Percentiles rank a stretch among this genome's conserved stretches.
phyloP scores from a whole-genome alignment of 2,329 filamentous ascomycete genomes.

The Dothideomycetes sp. region DNA sequence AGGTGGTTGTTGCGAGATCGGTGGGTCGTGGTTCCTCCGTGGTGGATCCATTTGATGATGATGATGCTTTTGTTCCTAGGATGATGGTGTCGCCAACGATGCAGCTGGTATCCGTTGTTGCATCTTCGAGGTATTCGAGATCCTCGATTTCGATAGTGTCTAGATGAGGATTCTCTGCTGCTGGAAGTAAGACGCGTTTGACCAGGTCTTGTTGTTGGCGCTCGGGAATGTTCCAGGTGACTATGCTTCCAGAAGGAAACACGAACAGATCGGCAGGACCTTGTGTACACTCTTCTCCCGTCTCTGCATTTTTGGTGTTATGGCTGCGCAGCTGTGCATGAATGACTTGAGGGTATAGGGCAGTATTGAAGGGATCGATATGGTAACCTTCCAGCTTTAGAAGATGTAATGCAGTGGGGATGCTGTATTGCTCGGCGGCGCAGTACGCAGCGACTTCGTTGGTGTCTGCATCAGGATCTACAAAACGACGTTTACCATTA shows the following conservation, averaged over 20 bases:
- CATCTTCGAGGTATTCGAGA: conserved; percentile 74
- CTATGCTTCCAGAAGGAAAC: conserved; percentile 87
- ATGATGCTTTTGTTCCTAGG: conserved; percentile 58
- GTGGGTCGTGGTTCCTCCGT: neutral
- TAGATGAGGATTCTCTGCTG: conserved; percentile 64
- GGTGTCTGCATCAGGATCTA: conserved; percentile 35
- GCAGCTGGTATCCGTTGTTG: conserved; percentile 57
- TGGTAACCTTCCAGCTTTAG: conserved; percentile 48
- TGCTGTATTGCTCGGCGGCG: conserved; percentile 56
- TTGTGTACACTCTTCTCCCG: conserved; percentile 26
- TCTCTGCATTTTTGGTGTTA: conserved; percentile 29
- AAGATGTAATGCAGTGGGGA: conserved; percentile 45
- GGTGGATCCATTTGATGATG: neutral
- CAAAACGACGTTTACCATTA: conserved; percentile 29
- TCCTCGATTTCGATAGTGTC: conserved; percentile 74
- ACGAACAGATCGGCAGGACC: conserved; percentile 74
- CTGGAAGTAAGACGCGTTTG: conserved; percentile 60
- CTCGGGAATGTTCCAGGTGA: conserved; percentile 79
- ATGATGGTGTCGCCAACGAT: conserved; percentile 84
- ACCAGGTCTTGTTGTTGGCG: conserved; percentile 60
- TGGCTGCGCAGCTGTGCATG: conserved; percentile 41
- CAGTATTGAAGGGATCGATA: conserved; percentile 51
- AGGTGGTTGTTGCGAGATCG: conserved; percentile 3
- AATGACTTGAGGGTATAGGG: conserved; percentile 54
- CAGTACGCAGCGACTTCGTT: conserved; percentile 53